Percentiles rank a stretch among this genome's conserved stretches.
phyloP scores from a whole-genome alignment of 2,329 filamentous ascomycete species.

The Diaporthe ilicicola region DNA sequence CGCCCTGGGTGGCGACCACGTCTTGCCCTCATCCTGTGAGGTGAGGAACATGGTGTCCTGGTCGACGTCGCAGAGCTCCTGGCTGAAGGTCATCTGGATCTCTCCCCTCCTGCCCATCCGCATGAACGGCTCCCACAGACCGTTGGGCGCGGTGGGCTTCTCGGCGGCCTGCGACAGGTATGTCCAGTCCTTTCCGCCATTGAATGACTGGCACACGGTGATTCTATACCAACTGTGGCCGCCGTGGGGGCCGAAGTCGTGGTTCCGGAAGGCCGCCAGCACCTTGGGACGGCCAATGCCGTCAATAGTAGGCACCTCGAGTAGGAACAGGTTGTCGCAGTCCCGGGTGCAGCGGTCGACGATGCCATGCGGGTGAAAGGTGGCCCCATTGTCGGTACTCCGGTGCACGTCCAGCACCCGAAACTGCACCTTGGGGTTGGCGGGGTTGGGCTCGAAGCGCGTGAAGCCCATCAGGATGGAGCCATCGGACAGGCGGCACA shows the following conservation, averaged over 20 bases:
- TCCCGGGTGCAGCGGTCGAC: conserved; percentile 53
- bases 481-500: conserved; percentile 53
- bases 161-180: conserved; percentile 55
- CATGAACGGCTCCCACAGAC: conserved; percentile 61
- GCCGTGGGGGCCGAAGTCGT: conserved; percentile 22
- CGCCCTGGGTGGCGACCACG: conserved; percentile 51
- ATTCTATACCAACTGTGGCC: conserved; percentile 50
- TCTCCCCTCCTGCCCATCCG: conserved; percentile 41
- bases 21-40: conserved; percentile 51
- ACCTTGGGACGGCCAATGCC: conserved; percentile 39
- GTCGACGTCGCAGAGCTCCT: conserved; percentile 54
- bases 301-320: conserved; percentile 46
- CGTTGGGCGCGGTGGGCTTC: conserved; percentile 41
- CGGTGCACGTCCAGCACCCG: conserved; percentile 53
- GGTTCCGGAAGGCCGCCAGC: conserved; percentile 58
- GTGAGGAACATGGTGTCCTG: conserved; percentile 59
- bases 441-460: conserved; percentile 42
- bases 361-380: conserved; percentile 51
- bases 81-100: conserved; percentile 55
- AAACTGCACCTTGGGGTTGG: conserved; percentile 33
- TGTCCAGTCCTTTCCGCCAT: conserved; percentile 52
- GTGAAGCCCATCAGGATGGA: conserved; percentile 56
- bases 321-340: conserved; percentile 56
- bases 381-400: conserved; percentile 52
- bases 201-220: conserved; percentile 56